These are phyloP conservation scores for Penicillium roqueforti DNA, from an alignment of 495 filamentous ascomycete species.

Conservation along the genomic window DNA sequence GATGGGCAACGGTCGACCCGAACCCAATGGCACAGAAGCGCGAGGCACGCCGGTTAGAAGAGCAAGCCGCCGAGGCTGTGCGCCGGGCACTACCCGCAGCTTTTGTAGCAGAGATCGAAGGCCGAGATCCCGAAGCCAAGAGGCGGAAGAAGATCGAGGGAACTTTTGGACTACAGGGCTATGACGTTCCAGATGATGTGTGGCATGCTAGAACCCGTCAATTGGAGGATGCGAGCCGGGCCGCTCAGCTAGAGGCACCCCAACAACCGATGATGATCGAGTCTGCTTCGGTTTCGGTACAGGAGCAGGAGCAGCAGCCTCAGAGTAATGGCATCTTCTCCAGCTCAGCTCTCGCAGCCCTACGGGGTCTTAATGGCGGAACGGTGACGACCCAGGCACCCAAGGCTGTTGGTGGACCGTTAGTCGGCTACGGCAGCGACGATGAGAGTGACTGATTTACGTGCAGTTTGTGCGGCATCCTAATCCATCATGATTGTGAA, in stretches of 20 bases:
- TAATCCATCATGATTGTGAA: slow-evolving; percentile 9
- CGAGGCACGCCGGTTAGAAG: slow-evolving; percentile 84
- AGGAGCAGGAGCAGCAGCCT: slow-evolving; percentile 12
- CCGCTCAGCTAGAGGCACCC: slow-evolving; percentile 41
- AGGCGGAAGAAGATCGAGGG: slow-evolving; percentile 90
- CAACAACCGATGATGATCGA: slow-evolving; percentile 45
- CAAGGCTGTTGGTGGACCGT: slow-evolving; percentile 51
- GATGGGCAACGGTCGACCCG: slow-evolving; percentile 95
- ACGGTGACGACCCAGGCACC: slow-evolving; percentile 35
- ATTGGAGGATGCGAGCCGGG: slow-evolving; percentile 39
- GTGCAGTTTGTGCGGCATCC: neutral
- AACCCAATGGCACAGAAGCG: slow-evolving; percentile 94
- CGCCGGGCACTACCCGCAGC: slow-evolving; percentile 83
- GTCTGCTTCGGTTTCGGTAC: slow-evolving; percentile 18
- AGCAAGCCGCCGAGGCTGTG: slow-evolving; percentile 97
- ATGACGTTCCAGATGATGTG: slow-evolving; percentile 91
- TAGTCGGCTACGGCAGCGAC: slow-evolving; percentile 90
- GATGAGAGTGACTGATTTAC: slow-evolving; percentile 60
- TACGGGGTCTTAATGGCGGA: slow-evolving; percentile 51
- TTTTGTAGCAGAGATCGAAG: slow-evolving; percentile 92
- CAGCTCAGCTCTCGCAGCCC: slow-evolving; percentile 67
- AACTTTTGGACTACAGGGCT: slow-evolving; percentile 81
- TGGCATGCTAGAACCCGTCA: slow-evolving; percentile 70
- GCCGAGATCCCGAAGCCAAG: slow-evolving; percentile 75
- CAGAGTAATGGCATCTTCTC: slow-evolving; percentile 69